phyloP scores from a whole-genome alignment of 768 basidiomycete genomes.

The Podaxis pistillaris region DNA sequence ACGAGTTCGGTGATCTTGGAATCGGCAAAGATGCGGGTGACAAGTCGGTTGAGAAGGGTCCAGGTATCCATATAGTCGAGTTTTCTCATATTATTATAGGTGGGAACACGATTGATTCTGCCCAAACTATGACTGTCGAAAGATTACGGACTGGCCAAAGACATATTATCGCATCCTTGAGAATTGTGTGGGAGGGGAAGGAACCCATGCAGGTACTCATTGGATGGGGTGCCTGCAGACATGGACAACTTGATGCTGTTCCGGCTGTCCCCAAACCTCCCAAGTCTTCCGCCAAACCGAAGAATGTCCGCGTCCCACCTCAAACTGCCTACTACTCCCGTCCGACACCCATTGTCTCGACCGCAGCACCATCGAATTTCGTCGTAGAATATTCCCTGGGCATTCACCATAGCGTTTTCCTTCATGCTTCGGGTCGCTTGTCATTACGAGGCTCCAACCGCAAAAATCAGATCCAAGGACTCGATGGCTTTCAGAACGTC shows the following conservation, averaged over 20 bases:
- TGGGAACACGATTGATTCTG: constrained; percentile 20
- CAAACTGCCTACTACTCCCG: constrained; percentile 3
- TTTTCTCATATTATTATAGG: constrained; percentile 38
- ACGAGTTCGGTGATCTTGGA: constrained; percentile 85
- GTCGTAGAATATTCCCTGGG: constrained; percentile 36
- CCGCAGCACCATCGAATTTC: constrained; percentile 26
- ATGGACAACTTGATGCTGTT: constrained; percentile 73
- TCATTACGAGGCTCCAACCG: constrained; percentile 65
- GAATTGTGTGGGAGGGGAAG: constrained; percentile 22
- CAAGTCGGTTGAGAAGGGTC: constrained; percentile 14
- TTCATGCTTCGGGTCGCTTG: constrained; percentile 55
- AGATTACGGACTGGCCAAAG: constrained; percentile 65
- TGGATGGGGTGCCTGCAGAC: constrained; percentile 86
- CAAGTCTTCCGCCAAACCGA: background rate
- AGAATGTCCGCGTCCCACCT: background rate
- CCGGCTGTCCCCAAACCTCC: constrained; percentile 9
- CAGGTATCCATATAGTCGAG: constrained; percentile 36
- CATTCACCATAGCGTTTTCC: constrained; percentile 46
- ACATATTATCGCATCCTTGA: constrained; percentile 58
- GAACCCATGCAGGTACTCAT: constrained; percentile 30
- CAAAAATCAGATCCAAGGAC: constrained; percentile 60
- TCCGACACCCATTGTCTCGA: constrained; percentile 31
- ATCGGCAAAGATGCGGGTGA: constrained; percentile 31
- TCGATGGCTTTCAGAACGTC: constrained; percentile 26
- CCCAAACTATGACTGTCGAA: constrained; percentile 31